Conservation (phyloP, 176 grass and related monocot genomes). For the Leersia perrieri region DNA sequence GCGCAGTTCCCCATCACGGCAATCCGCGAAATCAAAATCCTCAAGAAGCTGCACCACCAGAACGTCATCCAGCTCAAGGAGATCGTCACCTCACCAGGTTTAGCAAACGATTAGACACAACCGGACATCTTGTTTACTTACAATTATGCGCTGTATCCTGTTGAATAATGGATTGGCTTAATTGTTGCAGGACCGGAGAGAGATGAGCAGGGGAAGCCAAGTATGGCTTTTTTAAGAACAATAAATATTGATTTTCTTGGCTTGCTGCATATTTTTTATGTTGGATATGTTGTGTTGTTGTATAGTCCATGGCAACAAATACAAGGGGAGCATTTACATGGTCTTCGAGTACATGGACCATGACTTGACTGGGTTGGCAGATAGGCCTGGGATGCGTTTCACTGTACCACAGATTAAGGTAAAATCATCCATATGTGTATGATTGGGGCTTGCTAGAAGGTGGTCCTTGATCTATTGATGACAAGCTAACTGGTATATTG, state of each 20-base stretch:
- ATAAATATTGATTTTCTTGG: neutral
- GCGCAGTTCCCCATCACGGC: slow-evolving; percentile 83
- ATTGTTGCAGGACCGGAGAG: slow-evolving; percentile 58
- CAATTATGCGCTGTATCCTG: neutral
- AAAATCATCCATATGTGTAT: slow-evolving; percentile 39
- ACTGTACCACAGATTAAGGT: slow-evolving; percentile 87
- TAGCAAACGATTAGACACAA: neutral
- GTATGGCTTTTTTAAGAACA: slow-evolving; percentile 22
- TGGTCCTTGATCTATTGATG: slow-evolving; percentile 21
- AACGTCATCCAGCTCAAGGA: slow-evolving; percentile 96
- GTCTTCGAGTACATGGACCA: slow-evolving; percentile 93
- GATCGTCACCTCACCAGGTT: slow-evolving; percentile 88
- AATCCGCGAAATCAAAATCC: slow-evolving; percentile 96
- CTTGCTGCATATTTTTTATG: neutral
- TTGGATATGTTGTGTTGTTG: slow-evolving; percentile 13
- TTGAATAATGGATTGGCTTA: neutral
- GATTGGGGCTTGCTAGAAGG: slow-evolving; percentile 27
- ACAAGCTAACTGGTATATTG: slow-evolving; percentile 4
- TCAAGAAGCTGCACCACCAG: slow-evolving; percentile 86
- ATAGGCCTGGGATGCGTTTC: slow-evolving; percentile 78
- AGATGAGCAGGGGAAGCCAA: slow-evolving; percentile 71
- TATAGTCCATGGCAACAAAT: slow-evolving; percentile 64
- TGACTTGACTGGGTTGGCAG: slow-evolving; percentile 79
- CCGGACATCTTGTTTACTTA: neutral
- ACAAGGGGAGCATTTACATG: slow-evolving; percentile 88